These are phyloP conservation scores for Themeda triandra DNA, from an alignment of 176 grass and related monocot genomes.

Conservation along the genomic window DNA sequence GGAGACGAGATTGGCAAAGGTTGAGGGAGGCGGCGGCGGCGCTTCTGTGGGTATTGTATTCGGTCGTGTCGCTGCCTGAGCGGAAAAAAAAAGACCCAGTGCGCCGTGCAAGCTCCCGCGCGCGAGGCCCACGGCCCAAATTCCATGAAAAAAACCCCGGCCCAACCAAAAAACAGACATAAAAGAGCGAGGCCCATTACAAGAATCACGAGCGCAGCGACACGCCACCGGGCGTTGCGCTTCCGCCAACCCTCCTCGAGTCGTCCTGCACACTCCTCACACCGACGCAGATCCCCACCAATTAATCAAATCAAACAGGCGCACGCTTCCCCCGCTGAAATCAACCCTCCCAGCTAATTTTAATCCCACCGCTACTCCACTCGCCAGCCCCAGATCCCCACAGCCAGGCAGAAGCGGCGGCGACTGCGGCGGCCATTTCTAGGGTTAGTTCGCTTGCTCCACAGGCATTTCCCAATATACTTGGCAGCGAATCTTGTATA, in stretches of 20 bases:
- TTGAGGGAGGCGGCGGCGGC: no score
- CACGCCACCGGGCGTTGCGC: constrained; percentile 33
- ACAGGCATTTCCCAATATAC: neutral
- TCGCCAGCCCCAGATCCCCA: neutral
- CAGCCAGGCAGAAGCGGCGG: neutral
- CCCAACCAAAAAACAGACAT: no score
- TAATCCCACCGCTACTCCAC: neutral
- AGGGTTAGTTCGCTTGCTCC: constrained; percentile 41
- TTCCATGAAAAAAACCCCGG: no score
- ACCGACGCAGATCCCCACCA: neutral
- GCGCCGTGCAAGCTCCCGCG: no score
- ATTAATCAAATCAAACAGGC: neutral
- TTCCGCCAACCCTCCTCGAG: neutral
- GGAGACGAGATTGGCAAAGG: no score
- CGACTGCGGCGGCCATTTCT: constrained; percentile 13
- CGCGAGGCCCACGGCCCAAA: no score
- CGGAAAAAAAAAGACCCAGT: no score
- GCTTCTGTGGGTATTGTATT: no score
- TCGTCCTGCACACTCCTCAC: neutral
- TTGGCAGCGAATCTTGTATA: neutral
- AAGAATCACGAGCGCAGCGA: neutral
- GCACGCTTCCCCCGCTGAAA: neutral
- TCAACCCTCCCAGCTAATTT: constrained; percentile 18
- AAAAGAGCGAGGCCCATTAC: neutral
- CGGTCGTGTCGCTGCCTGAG: no score